These are phyloP conservation scores for Ceratocystis papillata DNA, from an alignment of 2,329 filamentous ascomycete genomes.

Conservation along the genomic window DNA sequence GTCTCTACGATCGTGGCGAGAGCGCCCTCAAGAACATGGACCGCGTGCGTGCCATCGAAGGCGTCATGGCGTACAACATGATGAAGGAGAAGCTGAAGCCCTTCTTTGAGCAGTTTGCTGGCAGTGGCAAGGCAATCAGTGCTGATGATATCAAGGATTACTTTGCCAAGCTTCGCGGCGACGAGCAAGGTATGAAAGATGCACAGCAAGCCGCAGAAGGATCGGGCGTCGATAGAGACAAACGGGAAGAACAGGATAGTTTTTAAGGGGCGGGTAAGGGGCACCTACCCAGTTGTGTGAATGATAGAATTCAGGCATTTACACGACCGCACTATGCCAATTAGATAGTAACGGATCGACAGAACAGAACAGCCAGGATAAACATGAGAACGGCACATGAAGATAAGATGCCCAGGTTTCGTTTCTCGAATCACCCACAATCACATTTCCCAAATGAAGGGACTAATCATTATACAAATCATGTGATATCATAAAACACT, in stretches of 20 bases:
- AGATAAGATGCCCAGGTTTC: neutral
- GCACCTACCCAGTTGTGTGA: neutral
- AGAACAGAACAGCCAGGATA: conserved; percentile 1
- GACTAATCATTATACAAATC: neutral
- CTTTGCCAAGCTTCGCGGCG: conserved; percentile 87
- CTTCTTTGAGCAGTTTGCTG: conserved; percentile 87
- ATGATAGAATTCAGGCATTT: neutral
- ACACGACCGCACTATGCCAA: neutral
- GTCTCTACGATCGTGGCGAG: conserved; percentile 81
- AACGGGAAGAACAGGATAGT: conserved; percentile 41
- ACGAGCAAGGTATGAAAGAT: conserved; percentile 61
- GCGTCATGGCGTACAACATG: conserved; percentile 96
- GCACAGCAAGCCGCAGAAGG: conserved; percentile 45
- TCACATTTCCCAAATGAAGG: neutral
- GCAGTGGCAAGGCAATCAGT: conserved; percentile 75
- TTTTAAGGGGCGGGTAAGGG: conserved; percentile 32
- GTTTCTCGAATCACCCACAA: neutral
- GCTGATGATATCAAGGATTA: conserved; percentile 95
- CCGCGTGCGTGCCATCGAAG: conserved; percentile 84
- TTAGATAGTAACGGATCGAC: neutral
- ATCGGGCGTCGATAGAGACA: conserved; percentile 29
- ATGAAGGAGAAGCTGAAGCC: conserved; percentile 92
- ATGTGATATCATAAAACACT: conserved; percentile 14
- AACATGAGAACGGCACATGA: conserved; percentile 1
- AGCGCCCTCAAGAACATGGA: conserved; percentile 86